phyloP scores from a whole-genome alignment of 2,329 filamentous ascomycete genomes.

The Talaromyces sp. region DNA sequence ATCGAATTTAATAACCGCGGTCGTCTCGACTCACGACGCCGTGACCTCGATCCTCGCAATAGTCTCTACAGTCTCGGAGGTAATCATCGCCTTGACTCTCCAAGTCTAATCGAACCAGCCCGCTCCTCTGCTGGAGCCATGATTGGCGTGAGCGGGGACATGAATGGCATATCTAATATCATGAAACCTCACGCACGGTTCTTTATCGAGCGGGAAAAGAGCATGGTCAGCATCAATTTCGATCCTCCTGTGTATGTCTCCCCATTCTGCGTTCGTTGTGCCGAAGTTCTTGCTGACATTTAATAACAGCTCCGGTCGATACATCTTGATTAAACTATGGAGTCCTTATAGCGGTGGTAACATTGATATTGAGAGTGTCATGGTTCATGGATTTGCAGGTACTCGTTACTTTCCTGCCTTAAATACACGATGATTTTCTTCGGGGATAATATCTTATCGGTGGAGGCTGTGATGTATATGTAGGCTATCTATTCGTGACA shows the following conservation, averaged over 20 bases:
- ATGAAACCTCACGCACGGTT: constrained; percentile 76
- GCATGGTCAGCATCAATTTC: constrained; percentile 81
- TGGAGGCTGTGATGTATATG: neutral
- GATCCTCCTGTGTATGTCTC: constrained; percentile 41
- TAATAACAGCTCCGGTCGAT: constrained; percentile 63
- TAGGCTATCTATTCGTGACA: neutral
- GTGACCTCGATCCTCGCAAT: constrained; percentile 23
- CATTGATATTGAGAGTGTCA: constrained; percentile 85
- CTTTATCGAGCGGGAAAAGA: constrained; percentile 76
- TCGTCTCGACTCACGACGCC: constrained; percentile 27
- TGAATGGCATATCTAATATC: constrained; percentile 41
- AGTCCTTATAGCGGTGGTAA: constrained; percentile 70
- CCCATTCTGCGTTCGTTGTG: neutral
- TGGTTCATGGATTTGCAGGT: constrained; percentile 79
- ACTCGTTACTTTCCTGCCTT: constrained; percentile 76
- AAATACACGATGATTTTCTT: constrained; percentile 51
- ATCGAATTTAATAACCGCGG: constrained; percentile 24
- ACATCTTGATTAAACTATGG: constrained; percentile 88
- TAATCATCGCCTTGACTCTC: constrained; percentile 23
- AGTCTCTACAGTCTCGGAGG: constrained; percentile 20
- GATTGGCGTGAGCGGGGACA: neutral
- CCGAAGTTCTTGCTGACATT: constrained; percentile 15
- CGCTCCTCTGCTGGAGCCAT: constrained; percentile 14
- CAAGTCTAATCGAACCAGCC: constrained; percentile 30
- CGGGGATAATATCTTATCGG: neutral